Conservation (phyloP, 768 basidiomycete species). For the Rhizopogon roseolus region DNA sequence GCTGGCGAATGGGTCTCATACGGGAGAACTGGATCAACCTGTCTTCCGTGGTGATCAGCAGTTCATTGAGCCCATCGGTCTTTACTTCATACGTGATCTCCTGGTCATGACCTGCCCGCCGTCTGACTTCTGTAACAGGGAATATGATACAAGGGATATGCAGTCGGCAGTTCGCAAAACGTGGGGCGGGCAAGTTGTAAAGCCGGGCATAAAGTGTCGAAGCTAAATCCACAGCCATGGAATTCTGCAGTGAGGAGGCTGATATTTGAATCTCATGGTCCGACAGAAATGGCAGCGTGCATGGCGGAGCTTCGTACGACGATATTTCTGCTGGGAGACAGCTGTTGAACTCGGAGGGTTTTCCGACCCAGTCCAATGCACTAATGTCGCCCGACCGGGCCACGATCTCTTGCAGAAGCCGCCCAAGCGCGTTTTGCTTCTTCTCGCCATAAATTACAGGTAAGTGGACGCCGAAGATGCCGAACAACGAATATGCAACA, state of each 20-base stretch:
- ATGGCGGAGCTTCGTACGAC: not conserved
- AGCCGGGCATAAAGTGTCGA: not conserved
- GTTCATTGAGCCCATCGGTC: not conserved
- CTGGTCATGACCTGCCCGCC: not conserved
- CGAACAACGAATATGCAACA: not conserved
- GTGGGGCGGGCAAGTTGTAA: not conserved
- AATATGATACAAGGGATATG: conserved; percentile 5
- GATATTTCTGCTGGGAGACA: not conserved
- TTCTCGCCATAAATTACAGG: not conserved
- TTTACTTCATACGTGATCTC: not conserved
- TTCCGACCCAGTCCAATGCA: not conserved
- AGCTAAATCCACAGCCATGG: not conserved
- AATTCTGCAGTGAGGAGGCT: not conserved
- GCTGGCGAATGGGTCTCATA: not conserved
- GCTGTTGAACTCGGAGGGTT: not conserved
- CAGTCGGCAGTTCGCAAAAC: conserved; percentile 1
- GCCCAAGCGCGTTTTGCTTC: conserved; percentile 1
- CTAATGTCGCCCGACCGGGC: not conserved
- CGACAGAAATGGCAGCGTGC: not conserved
- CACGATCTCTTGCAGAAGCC: not conserved
- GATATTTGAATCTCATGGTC: not conserved
- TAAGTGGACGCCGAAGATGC: not conserved
- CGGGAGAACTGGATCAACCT: not conserved
- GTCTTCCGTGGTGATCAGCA: not conserved
- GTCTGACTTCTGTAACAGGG: not conserved